Conservation (phyloP, 805 yeast genomes). For the Candida koratica region DNA sequence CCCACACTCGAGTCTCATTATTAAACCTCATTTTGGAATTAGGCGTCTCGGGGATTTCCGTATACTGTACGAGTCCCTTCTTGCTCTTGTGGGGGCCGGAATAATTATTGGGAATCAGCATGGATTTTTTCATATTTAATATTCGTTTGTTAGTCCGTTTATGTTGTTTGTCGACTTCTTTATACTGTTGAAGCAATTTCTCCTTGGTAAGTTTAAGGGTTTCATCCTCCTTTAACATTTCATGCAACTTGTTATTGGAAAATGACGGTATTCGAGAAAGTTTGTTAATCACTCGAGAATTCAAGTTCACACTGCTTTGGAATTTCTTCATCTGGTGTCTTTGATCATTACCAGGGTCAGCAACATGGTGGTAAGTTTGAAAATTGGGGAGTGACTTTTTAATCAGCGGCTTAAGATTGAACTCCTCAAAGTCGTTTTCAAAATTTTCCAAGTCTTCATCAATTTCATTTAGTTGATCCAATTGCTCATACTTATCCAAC, state of each 20-base stretch:
- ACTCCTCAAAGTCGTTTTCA: slow-evolving; percentile 22
- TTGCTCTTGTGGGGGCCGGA: slow-evolving; percentile 1
- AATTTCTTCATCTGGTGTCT: slow-evolving; percentile 21
- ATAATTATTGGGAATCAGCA: slow-evolving; percentile 11
- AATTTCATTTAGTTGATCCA: slow-evolving; percentile 20
- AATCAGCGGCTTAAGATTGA: slow-evolving; percentile 1
- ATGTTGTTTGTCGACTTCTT: slow-evolving; percentile 21
- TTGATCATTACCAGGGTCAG: neutral
- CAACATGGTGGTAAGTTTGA: slow-evolving; percentile 1
- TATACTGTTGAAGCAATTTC: slow-evolving; percentile 28
- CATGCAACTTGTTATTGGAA: slow-evolving; percentile 12
- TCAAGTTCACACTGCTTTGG: slow-evolving; percentile 11
- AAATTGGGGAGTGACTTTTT: slow-evolving; percentile 7
- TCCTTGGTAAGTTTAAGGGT: slow-evolving; percentile 20
- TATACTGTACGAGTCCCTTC: slow-evolving; percentile 10
- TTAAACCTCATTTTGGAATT: slow-evolving; percentile 49
- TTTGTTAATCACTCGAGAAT: slow-evolving; percentile 32
- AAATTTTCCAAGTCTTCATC: slow-evolving; percentile 33
- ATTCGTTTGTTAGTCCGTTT: slow-evolving; percentile 13
- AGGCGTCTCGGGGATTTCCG: slow-evolving; percentile 18
- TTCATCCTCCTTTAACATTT: slow-evolving; percentile 16
- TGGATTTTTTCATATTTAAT: slow-evolving; percentile 12
- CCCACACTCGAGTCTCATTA: slow-evolving; percentile 52
- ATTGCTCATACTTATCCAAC: neutral
- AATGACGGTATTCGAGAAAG: slow-evolving; percentile 42